These are phyloP conservation scores for Paracorniculantispora psalliotae DNA, from an alignment of 2,329 filamentous ascomycete genomes.

Conservation along the genomic window DNA sequence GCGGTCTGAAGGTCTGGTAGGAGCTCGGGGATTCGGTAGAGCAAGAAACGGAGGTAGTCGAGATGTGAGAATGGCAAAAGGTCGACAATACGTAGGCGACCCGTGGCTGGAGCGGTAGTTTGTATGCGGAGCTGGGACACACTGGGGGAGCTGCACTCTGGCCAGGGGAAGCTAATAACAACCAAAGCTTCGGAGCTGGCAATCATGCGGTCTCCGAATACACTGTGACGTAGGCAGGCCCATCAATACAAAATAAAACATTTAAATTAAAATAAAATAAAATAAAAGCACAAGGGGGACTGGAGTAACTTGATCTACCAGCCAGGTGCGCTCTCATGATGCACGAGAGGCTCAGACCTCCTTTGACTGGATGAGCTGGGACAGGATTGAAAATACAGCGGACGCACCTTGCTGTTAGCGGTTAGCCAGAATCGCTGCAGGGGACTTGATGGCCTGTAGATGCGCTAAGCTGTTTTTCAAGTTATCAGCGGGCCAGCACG, in stretches of 20 bases:
- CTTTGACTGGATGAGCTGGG: neutral
- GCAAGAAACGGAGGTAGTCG: neutral
- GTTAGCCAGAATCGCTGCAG: neutral
- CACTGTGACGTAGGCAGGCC: neutral
- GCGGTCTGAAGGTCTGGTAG: neutral
- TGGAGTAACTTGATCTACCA: no score
- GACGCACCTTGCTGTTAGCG: neutral
- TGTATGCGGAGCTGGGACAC: neutral
- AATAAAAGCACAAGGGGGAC: no score
- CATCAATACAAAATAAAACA: neutral
- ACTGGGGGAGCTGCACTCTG: neutral
- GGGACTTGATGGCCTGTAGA: neutral
- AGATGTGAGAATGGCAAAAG: neutral
- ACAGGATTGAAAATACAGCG: neutral
- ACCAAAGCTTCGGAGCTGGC: neutral
- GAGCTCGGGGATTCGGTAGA: neutral
- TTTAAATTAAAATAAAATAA: no score
- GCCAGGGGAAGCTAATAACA: neutral
- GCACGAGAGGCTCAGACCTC: neutral
- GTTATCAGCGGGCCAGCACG: no score
- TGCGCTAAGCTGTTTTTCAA: no score
- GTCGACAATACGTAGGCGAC: neutral
- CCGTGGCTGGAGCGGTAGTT: no score
- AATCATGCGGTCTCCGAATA: neutral
- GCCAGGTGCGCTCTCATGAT: neutral